phyloP scores from a whole-genome alignment of 495 filamentous ascomycete species.

The Parathielavia appendiculata region DNA sequence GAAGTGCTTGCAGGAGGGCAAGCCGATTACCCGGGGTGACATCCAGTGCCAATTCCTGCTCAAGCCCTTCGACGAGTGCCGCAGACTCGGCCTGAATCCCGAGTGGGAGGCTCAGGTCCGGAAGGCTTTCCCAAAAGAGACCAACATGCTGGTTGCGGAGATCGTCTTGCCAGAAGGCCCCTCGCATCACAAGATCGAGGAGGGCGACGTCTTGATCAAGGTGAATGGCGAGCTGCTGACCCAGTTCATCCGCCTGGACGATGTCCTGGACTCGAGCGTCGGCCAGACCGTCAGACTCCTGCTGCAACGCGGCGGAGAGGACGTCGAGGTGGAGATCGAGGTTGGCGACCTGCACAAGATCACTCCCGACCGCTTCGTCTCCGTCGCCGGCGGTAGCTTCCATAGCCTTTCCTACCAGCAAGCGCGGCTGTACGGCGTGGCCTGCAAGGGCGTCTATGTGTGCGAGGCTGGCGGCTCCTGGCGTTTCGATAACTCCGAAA shows the following conservation, averaged over 20 bases:
- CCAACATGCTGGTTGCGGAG: conserved; percentile 94
- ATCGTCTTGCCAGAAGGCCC: conserved; percentile 90
- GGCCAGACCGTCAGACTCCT: conserved; percentile 66
- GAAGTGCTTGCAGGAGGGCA: conserved; percentile 70
- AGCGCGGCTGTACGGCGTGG: conserved; percentile 86
- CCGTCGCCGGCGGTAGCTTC: conserved; percentile 88
- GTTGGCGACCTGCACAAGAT: conserved; percentile 93
- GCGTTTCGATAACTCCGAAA: conserved; percentile 82
- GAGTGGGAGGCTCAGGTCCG: conserved; percentile 82
- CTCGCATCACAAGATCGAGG: conserved; percentile 75
- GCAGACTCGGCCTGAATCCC: conserved; percentile 75
- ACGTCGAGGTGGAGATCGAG: conserved; percentile 76
- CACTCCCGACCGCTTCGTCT: conserved; percentile 91
- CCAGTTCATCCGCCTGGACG: conserved; percentile 89
- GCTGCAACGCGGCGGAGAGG: conserved; percentile 81
- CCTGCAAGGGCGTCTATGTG: conserved; percentile 86
- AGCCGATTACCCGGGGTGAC: conserved; percentile 78
- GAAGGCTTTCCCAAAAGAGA: conserved; percentile 81
- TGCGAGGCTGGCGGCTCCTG: conserved; percentile 95
- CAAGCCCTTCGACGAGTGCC: conserved; percentile 96
- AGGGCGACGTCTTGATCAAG: conserved; percentile 92
- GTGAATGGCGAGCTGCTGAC: conserved; percentile 93
- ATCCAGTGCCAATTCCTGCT: conserved; percentile 97
- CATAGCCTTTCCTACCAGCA: conserved; percentile 96
- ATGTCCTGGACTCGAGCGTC: conserved; percentile 85